Conservation (phyloP, 129 eudicot species). For the Escallonia rubra region DNA sequence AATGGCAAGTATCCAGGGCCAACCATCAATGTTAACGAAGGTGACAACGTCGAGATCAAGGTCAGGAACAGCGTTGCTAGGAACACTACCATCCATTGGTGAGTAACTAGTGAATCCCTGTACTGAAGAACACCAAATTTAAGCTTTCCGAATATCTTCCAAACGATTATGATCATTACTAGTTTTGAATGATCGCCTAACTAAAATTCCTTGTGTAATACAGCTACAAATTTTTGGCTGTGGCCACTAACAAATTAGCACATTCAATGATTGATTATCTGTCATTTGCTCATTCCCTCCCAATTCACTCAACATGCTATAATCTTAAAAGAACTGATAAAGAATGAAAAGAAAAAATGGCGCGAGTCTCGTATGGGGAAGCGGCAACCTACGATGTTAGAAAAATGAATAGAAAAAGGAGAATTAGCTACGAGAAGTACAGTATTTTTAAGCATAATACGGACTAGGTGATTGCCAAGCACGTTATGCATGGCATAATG, state of each 20-base stretch:
- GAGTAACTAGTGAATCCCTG: not conserved
- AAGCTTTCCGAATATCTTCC: too few species aligned
- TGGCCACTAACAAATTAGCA: too few species aligned
- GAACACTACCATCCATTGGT: slow-evolving; percentile 89
- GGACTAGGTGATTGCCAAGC: not conserved
- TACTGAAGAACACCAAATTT: too few species aligned
- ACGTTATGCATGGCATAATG: not conserved
- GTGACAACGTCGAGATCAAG: slow-evolving; percentile 56
- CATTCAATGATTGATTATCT: too few species aligned
- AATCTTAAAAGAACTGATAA: not conserved
- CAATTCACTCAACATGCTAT: not conserved
- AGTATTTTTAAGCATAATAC: too few species aligned
- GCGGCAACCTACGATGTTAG: too few species aligned
- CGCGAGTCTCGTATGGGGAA: too few species aligned
- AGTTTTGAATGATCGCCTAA: too few species aligned
- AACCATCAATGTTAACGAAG: slow-evolving; percentile 64
- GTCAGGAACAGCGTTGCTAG: slow-evolving; percentile 49
- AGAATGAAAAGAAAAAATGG: not conserved
- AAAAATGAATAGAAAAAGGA: not conserved
- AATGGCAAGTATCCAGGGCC: slow-evolving; percentile 91
- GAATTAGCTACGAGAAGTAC: not conserved
- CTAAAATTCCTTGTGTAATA: too few species aligned
- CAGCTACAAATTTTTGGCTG: too few species aligned
- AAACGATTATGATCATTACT: too few species aligned
- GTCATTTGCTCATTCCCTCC: too few species aligned